A percentile compares a stretch with the other conserved stretches of the same genome.
phyloP scores from a whole-genome alignment of 805 yeast genomes.

The Saccharomyces jurei region DNA sequence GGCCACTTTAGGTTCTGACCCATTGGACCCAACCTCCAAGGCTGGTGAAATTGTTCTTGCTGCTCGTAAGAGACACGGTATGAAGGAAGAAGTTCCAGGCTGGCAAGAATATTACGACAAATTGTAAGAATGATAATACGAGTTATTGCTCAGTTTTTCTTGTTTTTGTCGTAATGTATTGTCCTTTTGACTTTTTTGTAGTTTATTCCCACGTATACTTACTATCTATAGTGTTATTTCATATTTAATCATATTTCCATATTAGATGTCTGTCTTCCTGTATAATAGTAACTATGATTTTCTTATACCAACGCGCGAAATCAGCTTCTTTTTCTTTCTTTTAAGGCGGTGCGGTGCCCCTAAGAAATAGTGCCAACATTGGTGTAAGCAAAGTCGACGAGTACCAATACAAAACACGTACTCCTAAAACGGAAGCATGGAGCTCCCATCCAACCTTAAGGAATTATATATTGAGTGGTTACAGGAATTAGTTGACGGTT shows the following conservation, averaged over 20 bases:
- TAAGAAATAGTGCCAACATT: not conserved
- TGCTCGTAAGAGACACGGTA: conserved; percentile 92
- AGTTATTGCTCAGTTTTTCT: conserved; percentile 5
- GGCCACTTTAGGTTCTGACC: conserved; percentile 86
- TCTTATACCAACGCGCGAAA: not conserved
- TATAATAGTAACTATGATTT: not conserved
- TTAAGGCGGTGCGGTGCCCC: not conserved
- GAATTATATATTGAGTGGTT: conserved; percentile 51
- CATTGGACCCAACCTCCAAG: conserved; percentile 74
- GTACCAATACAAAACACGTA: not conserved
- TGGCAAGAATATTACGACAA: conserved; percentile 98
- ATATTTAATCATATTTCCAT: not conserved
- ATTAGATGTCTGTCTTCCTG: not conserved
- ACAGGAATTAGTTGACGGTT: conserved; percentile 41
- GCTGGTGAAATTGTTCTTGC: conserved; percentile 57
- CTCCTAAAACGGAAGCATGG: conserved; percentile 23
- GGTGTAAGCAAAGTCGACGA: not conserved
- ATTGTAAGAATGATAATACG: conserved; percentile 40
- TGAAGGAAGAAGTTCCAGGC: conserved; percentile 96
- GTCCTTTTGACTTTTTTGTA: not conserved
- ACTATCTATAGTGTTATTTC: conserved; percentile 1
- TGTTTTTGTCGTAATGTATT: conserved; percentile 10
- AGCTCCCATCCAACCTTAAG: conserved; percentile 41
- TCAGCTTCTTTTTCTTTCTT: not conserved
- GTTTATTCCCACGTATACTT: conserved; percentile 1